Evolutionary conservation across 108 stramenopile species (phyloP).

Genomic region (Tribonema minus): DNA sequence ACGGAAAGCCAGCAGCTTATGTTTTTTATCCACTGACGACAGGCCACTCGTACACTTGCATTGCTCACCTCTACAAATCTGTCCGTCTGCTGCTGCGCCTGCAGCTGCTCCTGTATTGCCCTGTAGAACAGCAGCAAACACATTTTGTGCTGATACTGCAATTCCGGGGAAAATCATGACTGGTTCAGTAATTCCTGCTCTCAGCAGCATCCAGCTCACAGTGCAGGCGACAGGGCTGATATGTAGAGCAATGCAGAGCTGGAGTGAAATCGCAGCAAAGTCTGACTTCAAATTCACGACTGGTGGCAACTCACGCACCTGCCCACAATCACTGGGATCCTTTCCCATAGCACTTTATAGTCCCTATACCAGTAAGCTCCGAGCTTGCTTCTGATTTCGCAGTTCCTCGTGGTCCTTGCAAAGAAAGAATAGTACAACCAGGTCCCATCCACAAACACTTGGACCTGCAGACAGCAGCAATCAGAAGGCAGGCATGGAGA

Average conservation of each 20-base stretch:
- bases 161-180: background rate
- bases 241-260: too few relatives aligned
- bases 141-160: background rate
- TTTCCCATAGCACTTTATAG: conserved; percentile 27
- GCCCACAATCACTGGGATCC: conserved; percentile 28
- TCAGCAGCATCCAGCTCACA: background rate
- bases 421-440: conserved; percentile 36
- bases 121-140: too few relatives aligned
- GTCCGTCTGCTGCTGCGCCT: too few relatives aligned
- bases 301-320: conserved; percentile 11
- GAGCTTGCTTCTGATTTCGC: background rate
- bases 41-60: too few relatives aligned
- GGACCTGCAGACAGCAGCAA: conserved; percentile 23
- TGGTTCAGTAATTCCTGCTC: background rate
- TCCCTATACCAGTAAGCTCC: conserved; percentile 11
- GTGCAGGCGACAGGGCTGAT: too few relatives aligned
- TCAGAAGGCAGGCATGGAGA: too few relatives aligned
- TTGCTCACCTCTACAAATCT: too few relatives aligned
- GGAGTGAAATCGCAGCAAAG: background rate
- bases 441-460: conserved; percentile 37
- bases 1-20: too few relatives aligned
- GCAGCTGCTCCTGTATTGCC: too few relatives aligned
- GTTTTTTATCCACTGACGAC: too few relatives aligned
- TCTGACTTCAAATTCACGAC: too few relatives aligned
- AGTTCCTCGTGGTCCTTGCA: conserved; percentile 1